Base-by-base conservation (phyloP, 345 rosid species). In the Brassica cretica region DNA sequence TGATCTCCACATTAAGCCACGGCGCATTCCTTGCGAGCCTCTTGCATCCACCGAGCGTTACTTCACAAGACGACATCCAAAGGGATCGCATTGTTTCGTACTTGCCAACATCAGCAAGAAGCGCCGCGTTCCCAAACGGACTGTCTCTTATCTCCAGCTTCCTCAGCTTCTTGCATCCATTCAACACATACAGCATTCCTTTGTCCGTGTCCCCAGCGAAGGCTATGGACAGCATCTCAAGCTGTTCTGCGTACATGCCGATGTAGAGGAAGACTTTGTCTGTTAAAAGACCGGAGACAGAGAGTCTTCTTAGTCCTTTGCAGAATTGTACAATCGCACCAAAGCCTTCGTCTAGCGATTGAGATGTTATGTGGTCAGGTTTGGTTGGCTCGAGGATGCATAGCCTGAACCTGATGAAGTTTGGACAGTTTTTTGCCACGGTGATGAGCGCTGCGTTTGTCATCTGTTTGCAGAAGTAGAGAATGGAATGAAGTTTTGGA, bases 51-150 rank as follows among this genome's bases (percentile, higher is more conserved):
- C 89, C 96, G 5, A 95, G 90, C 76, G 99, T 91, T 75, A 93
- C 85, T 72, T 93, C 89, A 41, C 98, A 95, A 66, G 99, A 89
- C 81, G 99, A 95, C 98, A 95, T 95, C 99, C 99, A 93, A 93
- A 95, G 99, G 93, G 98, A 95, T 88, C 99, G 98, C 99, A 95
- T 95, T 89, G 98, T 88, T 75, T 93, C 96, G 82, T 95, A 93
- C 97, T 91, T 95, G 55, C 81, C 87, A 82, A 89, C 85, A 77
- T 91, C 99, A 80, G 64, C 77, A 71, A 90, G 86, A 84, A 95
- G 99, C 44, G 99, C 98, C 0, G 44, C 84, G 64, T 95, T 74
- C 64, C 98, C 98, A 3, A 91, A 95, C 51, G 98, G 99, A 86
- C 96, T 4, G 79, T 93, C 98, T 76, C 87, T 84, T 72, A 93